Percentiles rank a stretch among this genome's conserved stretches.
Evolutionary conservation across 1,284 basidiomycete genomes (phyloP).

Genomic region (Cerrena zonata): DNA sequence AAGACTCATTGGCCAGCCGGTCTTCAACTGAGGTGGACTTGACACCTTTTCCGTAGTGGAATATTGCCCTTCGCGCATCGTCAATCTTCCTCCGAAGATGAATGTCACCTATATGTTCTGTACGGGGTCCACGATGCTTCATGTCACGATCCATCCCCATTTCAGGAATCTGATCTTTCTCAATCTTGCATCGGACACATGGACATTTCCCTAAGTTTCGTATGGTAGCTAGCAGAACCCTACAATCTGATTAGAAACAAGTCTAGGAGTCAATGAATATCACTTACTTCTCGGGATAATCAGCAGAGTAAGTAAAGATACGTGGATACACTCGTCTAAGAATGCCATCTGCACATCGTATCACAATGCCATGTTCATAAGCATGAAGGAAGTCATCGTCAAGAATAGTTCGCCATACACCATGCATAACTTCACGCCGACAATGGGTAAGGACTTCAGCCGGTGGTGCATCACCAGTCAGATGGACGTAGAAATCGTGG

Average conservation of each 20-base stretch:
- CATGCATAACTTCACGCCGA: conserved; percentile 30
- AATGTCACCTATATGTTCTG: neutral
- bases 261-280: neutral
- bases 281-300: conserved; percentile 27
- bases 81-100: neutral
- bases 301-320: conserved; percentile 20
- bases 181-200: conserved; percentile 24
- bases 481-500: neutral
- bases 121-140: neutral
- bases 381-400: conserved; percentile 22
- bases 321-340: conserved; percentile 14
- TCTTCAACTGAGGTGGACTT: neutral
- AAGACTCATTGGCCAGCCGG: neutral
- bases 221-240: conserved; percentile 26
- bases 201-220: conserved; percentile 21
- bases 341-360: conserved; percentile 18
- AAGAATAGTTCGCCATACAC: conserved; percentile 20
- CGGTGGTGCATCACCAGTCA: neutral
- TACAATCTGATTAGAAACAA: conserved; percentile 13
- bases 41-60: neutral
- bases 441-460: conserved; percentile 4
- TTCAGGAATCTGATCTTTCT: conserved; percentile 7
- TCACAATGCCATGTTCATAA: conserved; percentile 24
- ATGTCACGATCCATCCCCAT: neutral
- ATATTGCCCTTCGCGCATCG: neutral